Percentiles rank a stretch among this genome's conserved stretches.
These are phyloP conservation scores for Globomyces sp. DNA, from an alignment of 371 early-diverging fungal genomes.

Conservation along the genomic window DNA sequence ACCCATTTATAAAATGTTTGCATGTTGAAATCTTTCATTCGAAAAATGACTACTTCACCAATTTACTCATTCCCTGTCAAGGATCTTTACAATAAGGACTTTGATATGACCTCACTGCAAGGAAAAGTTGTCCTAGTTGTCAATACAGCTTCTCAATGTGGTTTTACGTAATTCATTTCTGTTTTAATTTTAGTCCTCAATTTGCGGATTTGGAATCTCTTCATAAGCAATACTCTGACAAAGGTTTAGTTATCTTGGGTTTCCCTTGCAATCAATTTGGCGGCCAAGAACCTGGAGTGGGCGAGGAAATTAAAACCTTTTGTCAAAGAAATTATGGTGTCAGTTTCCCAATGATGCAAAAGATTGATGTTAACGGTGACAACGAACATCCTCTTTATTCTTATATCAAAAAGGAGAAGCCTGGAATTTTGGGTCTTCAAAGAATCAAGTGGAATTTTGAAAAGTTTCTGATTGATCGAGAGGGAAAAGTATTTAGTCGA, in stretches of 20 bases:
- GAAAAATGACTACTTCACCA: conserved; percentile 4
- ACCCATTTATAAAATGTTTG: background rate
- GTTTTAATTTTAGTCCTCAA: conserved; percentile 45
- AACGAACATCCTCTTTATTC: conserved; percentile 45
- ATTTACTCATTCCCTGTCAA: conserved; percentile 56
- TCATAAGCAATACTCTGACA: conserved; percentile 74
- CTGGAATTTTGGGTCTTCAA: conserved; percentile 33
- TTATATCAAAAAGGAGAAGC: conserved; percentile 31
- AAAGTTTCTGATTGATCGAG: conserved; percentile 50
- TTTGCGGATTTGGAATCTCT: conserved; percentile 79
- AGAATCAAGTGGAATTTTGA: conserved; percentile 47
- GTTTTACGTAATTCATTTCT: conserved; percentile 60
- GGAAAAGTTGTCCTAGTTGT: conserved; percentile 85
- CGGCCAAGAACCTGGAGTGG: conserved; percentile 47
- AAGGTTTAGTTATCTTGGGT: conserved; percentile 61
- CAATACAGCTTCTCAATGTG: conserved; percentile 96
- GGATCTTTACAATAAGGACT: conserved; percentile 48
- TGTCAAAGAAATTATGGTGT: conserved; percentile 70
- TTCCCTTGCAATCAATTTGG: conserved; percentile 65
- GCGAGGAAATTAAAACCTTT: conserved; percentile 63
- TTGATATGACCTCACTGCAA: conserved; percentile 48
- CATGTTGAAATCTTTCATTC: background rate
- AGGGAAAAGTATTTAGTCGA: conserved; percentile 51
- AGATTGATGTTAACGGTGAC: conserved; percentile 56
- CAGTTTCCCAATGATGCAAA: conserved; percentile 80